Conservation (phyloP, 495 filamentous ascomycete genomes). For the Trichoderma gamsii region DNA sequence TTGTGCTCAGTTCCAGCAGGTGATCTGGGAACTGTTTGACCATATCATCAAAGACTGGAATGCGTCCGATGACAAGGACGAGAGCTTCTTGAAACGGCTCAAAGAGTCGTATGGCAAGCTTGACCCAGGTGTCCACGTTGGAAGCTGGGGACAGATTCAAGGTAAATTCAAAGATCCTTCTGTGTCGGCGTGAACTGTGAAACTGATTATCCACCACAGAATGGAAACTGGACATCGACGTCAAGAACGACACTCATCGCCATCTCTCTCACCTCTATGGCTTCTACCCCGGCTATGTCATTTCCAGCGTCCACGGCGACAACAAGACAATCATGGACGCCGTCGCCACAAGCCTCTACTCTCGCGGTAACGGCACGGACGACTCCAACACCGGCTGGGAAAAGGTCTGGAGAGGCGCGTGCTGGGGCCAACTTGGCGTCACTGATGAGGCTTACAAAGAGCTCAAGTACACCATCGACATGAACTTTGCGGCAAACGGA, state of each 20-base stretch:
- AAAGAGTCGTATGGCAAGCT: not conserved
- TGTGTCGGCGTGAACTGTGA: not conserved
- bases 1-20: slow-evolving; percentile 10
- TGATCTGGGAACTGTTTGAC: slow-evolving; percentile 5
- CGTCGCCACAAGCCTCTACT: slow-evolving; percentile 34
- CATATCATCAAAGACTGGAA: slow-evolving; percentile 1
- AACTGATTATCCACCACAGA: slow-evolving; percentile 30
- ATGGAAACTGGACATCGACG: slow-evolving; percentile 46
- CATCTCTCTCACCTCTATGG: slow-evolving; percentile 49
- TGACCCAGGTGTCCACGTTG: not conserved
- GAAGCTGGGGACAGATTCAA: slow-evolving; percentile 9
- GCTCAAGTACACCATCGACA: slow-evolving; percentile 31
- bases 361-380: slow-evolving; percentile 24
- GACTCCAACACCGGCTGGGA: slow-evolving; percentile 51
- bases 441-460: slow-evolving; percentile 31
- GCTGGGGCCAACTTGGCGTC: slow-evolving; percentile 46
- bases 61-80: not conserved
- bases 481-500: slow-evolving; percentile 46
- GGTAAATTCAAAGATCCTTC: not conserved
- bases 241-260: slow-evolving; percentile 40
- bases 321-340: slow-evolving; percentile 35
- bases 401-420: slow-evolving; percentile 50
- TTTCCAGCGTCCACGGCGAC: slow-evolving; percentile 25
- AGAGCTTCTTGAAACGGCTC: slow-evolving; percentile 2
- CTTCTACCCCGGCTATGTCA: slow-evolving; percentile 47